Base-by-base conservation (phyloP, 2,329 filamentous ascomycete species). In the Pseudonectria foliicola region DNA sequence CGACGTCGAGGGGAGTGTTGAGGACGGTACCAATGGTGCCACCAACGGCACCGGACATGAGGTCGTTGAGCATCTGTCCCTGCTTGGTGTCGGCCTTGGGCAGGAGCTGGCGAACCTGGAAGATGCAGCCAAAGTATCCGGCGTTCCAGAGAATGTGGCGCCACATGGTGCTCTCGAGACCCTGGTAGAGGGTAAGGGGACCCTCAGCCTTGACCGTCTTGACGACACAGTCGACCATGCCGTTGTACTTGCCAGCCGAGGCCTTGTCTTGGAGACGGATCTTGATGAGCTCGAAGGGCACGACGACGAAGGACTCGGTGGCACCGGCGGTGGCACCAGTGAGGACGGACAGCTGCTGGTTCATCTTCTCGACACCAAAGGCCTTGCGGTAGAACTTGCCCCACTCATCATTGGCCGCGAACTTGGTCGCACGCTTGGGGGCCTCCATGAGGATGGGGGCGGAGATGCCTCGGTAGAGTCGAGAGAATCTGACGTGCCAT, bases 321-420 rank as follows among this genome's bases (percentile, higher is more conserved):
- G 90, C 92, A 60, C 92, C 92, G 40, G 92, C 92, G 15, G 88
- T 86, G 24, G 92, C 92, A 52, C 92, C 92, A 4, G 92, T 98
- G 33, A 98, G 77, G 47, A 95, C 77, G 15, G 92, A 94, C 39
- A 98, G 77, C 2, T 79, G 77, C 67, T 98, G 92, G 57, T 76
- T 96, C 81, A 93, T 92, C 69, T 95, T 85, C 37, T 77, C 64
- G 37, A 83, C 73, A 48, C 85, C 87, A 59, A 98, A 96, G 33
- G 83, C 61, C 50, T 83, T 82, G 59, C 88, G 85, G 72, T 94
- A 98, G 66, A 95, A 76, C 65, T 88, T 80, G 54, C 92, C 92
- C 92, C 92, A 98, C 62, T 90, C 86, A 62, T 98, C 92, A 67
- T 98, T 98, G 66, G 92, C 92, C 30, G 92, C 90, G 66, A 98